These are phyloP conservation scores for Nicotiana otophora DNA, from an alignment of 257 asterid species.

Conservation along the genomic window DNA sequence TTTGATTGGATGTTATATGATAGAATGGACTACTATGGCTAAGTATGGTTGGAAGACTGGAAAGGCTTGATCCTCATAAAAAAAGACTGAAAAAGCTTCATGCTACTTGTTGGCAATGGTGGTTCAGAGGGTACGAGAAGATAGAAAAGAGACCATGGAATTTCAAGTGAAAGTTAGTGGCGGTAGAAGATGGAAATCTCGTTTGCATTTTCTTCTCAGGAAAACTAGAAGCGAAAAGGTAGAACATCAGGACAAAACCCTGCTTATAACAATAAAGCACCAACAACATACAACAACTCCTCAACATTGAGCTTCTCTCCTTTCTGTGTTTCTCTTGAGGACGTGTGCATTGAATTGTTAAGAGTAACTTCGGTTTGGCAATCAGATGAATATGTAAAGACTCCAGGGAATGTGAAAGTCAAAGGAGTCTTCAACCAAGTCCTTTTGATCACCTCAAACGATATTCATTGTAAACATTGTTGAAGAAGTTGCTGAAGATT, in stretches of 20 bases:
- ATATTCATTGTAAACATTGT: background rate
- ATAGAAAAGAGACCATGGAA: background rate
- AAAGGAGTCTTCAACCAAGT: background rate
- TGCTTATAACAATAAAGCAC: background rate
- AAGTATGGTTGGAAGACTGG: background rate
- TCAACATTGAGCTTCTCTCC: background rate
- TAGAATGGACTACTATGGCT: background rate
- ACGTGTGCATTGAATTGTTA: background rate
- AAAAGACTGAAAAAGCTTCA: background rate
- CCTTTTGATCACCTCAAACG: background rate
- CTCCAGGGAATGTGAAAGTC: background rate
- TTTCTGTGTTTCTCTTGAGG: background rate
- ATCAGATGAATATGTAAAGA: background rate
- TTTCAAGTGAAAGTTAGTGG: background rate
- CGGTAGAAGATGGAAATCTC: background rate
- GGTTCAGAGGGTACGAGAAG: background rate
- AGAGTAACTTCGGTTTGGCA: background rate
- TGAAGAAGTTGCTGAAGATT: background rate
- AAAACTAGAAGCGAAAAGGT: background rate
- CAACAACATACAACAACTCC: background rate
- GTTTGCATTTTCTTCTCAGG: background rate
- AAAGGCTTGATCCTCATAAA: background rate
- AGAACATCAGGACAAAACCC: background rate
- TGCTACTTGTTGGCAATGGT: background rate
- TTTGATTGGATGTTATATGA: background rate